A percentile compares a stretch with the other conserved stretches of the same genome.
Evolutionary conservation across 495 filamentous ascomycete genomes (phyloP).

Genomic region (Aspergillus biplanus): DNA sequence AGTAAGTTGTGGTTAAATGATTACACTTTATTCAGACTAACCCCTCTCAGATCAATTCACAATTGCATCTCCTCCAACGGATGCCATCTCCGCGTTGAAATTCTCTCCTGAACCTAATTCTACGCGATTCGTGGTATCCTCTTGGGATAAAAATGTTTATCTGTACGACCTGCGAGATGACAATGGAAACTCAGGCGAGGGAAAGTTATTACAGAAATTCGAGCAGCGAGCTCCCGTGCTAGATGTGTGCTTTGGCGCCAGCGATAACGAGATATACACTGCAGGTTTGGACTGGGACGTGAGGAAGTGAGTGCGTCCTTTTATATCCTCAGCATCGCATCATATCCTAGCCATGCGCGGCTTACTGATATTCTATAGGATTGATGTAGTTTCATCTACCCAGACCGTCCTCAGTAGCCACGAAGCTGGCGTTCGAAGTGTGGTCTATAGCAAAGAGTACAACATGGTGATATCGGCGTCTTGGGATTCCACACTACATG

Average conservation of each 20-base stretch:
- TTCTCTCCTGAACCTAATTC: slow-evolving; percentile 73
- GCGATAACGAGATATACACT: slow-evolving; percentile 79
- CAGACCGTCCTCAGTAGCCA: slow-evolving; percentile 81
- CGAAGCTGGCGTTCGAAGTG: slow-evolving; percentile 73
- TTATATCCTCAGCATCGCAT: neutral
- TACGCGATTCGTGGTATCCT: slow-evolving; percentile 80
- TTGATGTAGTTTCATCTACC: slow-evolving; percentile 71
- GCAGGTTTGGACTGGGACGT: slow-evolving; percentile 87
- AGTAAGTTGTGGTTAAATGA: slow-evolving; percentile 31
- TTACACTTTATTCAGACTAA: slow-evolving; percentile 20
- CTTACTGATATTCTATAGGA: slow-evolving; percentile 46
- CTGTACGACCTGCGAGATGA: slow-evolving; percentile 78
- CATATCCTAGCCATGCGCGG: neutral
- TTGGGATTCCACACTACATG: slow-evolving; percentile 89
- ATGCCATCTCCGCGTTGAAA: slow-evolving; percentile 83
- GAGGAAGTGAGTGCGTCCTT: slow-evolving; percentile 56
- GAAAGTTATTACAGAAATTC: slow-evolving; percentile 68
- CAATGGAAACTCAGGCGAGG: slow-evolving; percentile 57
- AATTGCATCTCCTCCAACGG: slow-evolving; percentile 69
- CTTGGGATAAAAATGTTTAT: slow-evolving; percentile 93
- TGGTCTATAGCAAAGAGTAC: slow-evolving; percentile 79
- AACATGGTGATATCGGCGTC: slow-evolving; percentile 83
- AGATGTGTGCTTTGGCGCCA: slow-evolving; percentile 85
- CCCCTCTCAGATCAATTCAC: slow-evolving; percentile 45
- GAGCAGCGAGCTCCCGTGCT: slow-evolving; percentile 86